These are phyloP conservation scores for Neofusicoccum parvum DNA, from an alignment of 2,329 filamentous ascomycete species.

Conservation along the genomic window DNA sequence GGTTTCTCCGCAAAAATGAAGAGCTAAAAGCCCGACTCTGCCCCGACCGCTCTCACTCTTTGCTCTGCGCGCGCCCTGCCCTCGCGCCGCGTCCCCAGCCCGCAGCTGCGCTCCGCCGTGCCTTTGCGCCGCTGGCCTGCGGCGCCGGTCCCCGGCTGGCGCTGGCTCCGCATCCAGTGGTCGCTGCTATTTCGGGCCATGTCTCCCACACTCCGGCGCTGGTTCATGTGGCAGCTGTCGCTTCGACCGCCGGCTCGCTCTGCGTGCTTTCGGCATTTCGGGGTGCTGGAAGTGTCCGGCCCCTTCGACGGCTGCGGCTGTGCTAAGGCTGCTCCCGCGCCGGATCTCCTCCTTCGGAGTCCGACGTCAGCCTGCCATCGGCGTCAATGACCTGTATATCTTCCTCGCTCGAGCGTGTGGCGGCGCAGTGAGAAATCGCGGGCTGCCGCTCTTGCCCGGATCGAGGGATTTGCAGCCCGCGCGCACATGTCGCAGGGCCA, in stretches of 20 bases:
- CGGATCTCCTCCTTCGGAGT: constrained; percentile 17
- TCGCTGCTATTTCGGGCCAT: not conserved
- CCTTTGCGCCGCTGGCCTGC: no score
- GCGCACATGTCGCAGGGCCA: not conserved
- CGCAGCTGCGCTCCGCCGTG: no score
- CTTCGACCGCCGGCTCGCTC: not conserved
- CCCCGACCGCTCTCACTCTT: no score
- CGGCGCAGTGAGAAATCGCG: no score
- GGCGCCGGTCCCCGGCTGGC: not conserved
- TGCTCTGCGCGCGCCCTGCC: no score
- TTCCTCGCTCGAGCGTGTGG: not conserved
- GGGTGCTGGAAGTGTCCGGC: not conserved
- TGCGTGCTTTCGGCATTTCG: not conserved
- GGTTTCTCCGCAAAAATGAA: no score
- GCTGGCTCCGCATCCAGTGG: not conserved
- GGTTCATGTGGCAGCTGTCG: not conserved
- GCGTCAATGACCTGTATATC: not conserved
- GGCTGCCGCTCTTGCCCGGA: not conserved
- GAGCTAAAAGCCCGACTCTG: no score
- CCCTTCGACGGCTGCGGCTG: not conserved
- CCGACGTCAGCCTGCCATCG: not conserved
- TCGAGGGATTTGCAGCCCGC: not conserved
- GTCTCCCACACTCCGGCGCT: not conserved
- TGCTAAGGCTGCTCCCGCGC: not conserved
- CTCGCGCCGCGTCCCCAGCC: no score